Percentiles rank a stretch among this genome's conserved stretches.
Evolutionary conservation across 73 alveolate species (phyloP).

Genomic region (Symbiodinium natans): DNA sequence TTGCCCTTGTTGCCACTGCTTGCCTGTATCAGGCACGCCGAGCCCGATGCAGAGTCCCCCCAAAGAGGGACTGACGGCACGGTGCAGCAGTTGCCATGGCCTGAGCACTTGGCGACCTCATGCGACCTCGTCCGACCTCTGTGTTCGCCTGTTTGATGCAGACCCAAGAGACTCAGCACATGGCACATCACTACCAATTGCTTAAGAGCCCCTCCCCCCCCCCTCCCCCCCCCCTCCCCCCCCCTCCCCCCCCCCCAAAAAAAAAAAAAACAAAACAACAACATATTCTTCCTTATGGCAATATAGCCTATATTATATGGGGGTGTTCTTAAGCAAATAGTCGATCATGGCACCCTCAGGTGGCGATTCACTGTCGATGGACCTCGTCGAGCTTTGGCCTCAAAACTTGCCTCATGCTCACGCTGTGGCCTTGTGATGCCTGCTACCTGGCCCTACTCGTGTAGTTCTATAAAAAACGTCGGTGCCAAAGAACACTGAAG

Average conservation of each 20-base stretch:
- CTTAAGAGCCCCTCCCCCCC: no score
- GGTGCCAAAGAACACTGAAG: not conserved
- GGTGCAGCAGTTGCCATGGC: not conserved
- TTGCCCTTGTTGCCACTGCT: not conserved
- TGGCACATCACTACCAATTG: no score
- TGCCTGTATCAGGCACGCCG: not conserved
- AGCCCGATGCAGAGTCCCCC: not conserved
- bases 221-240: no score
- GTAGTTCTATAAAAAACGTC: not conserved
- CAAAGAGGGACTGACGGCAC: not conserved
- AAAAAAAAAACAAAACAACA: no score
- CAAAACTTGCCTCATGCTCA: not conserved
- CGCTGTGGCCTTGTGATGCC: not conserved
- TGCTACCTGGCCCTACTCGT: not conserved
- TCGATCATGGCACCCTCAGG: not conserved
- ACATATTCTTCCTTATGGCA: not conserved
- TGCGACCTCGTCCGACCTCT: not conserved
- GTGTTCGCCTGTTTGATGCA: not conserved
- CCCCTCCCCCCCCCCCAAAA: no score
- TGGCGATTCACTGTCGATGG: not conserved
- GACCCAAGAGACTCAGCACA: no score
- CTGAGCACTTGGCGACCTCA: not conserved
- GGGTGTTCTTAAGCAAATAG: no score
- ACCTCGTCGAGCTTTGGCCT: not conserved
- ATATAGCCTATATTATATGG: no score